Base-by-base conservation (phyloP, 75 land plant species). In the Larix kaempferi region DNA sequence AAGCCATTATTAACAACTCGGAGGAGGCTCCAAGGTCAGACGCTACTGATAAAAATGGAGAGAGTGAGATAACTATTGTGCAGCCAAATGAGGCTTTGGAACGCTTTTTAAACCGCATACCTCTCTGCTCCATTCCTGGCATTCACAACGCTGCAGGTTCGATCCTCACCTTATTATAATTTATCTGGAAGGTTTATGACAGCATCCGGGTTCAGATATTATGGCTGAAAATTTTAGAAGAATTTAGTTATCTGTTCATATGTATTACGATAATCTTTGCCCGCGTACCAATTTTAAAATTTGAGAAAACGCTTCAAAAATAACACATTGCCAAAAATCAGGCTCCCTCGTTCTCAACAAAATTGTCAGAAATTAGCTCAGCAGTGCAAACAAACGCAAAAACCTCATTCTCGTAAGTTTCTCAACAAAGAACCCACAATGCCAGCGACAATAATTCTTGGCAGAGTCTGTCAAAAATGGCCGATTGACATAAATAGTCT, bases 61-160 rank as follows among this genome's bases (percentile, higher is more conserved):
- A 49, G 21, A 55, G 23, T 52, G 29, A 5, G 6, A 55, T 16
- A 49, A 59, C 57, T 41, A 79, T 52, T 17, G 27, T 78, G 55
- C 57, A 61, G 4, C 84, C 86, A 49, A 75, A 79, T 35, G 75
- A 82, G 61, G 85, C 87, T 5, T 81, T 85, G 19, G 84, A 85
- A 29, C 72, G 74, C 44, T 85, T 85, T 55, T 83, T 85, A 58
- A 81, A 85, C 39, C 78, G 81, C 22, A 66, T 85, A 58, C 87
- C 85, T 52, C 39, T 85, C 59, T 78, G 37, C 74, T 85, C 87
- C 41, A 84, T 79, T 37, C 85, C 87, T 5, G 87, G 87, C 17
- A 74, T 85, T 33, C 80, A 78, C 55, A 82, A 85, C 35, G 80
- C 63, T 59, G 65, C 62, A 83, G 87, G 87, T 83, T 56, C 64